Conservation (phyloP, 176 grass and related monocot genomes). For the Triticum dicoccoides region DNA sequence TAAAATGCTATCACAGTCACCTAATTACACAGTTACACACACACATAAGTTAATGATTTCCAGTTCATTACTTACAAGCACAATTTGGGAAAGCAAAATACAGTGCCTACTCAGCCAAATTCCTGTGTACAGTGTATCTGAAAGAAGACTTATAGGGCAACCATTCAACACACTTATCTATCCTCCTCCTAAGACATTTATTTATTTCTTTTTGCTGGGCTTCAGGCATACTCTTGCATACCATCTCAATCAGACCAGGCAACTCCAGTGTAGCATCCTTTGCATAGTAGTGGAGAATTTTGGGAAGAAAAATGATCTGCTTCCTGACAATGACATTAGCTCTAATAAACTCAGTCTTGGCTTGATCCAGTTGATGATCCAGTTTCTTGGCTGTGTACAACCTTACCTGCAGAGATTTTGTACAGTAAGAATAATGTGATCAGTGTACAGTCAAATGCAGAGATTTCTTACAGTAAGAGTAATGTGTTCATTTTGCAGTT, state of each 20-base stretch:
- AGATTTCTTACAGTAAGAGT: slow-evolving; percentile 20
- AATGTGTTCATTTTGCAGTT: not conserved
- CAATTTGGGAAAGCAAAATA: slow-evolving; percentile 10
- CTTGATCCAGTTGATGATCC: slow-evolving; percentile 65
- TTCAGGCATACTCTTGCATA: slow-evolving; percentile 70
- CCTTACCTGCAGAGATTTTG: slow-evolving; percentile 64
- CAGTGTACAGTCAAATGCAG: not conserved
- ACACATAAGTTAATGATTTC: too few species aligned
- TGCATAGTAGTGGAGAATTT: slow-evolving; percentile 72
- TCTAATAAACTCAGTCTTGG: slow-evolving; percentile 71
- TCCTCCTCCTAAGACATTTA: slow-evolving; percentile 53
- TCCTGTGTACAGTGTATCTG: slow-evolving; percentile 80
- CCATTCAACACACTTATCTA: slow-evolving; percentile 82
- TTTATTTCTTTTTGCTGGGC: slow-evolving; percentile 54
- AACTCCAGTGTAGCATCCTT: slow-evolving; percentile 76
- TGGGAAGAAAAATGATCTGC: slow-evolving; percentile 75
- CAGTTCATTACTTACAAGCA: not conserved
- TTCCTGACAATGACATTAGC: slow-evolving; percentile 61
- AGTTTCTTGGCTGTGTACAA: slow-evolving; percentile 78
- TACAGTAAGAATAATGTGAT: slow-evolving; percentile 1
- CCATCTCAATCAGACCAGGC: slow-evolving; percentile 59
- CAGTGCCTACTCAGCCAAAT: slow-evolving; percentile 52
- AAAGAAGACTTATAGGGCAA: slow-evolving; percentile 83
- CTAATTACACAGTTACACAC: slow-evolving; percentile 25
- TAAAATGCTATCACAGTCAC: slow-evolving; percentile 1